phyloP scores from a whole-genome alignment of 441 rosid genomes.

The Breynia disticha region DNA sequence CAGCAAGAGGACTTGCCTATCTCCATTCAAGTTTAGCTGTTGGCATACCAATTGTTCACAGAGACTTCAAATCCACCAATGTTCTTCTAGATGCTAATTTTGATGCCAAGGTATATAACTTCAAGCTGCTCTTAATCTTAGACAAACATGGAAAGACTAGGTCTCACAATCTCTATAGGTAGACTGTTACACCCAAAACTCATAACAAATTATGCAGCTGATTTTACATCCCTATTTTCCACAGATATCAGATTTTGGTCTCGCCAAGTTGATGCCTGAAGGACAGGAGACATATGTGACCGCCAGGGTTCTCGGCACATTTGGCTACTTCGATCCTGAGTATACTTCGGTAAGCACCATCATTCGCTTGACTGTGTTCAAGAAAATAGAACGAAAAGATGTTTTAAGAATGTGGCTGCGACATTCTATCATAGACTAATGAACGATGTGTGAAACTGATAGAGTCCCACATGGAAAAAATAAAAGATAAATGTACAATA shows the following conservation, averaged over 20 bases:
- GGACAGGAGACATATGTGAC: conserved; percentile 72
- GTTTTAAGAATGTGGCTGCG: too few species aligned
- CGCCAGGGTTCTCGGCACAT: conserved; percentile 89
- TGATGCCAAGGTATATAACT: conserved; percentile 64
- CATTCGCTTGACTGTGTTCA: background rate
- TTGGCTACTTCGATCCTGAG: conserved; percentile 94
- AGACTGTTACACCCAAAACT: background rate
- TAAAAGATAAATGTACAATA: too few species aligned
- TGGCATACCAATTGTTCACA: conserved; percentile 84
- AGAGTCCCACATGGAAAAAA: too few species aligned
- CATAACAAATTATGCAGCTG: background rate
- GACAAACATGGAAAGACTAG: background rate
- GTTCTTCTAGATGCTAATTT: conserved; percentile 61
- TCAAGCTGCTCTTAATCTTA: background rate
- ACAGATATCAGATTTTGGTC: conserved; percentile 92
- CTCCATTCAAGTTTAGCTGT: conserved; percentile 75
- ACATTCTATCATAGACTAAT: too few species aligned
- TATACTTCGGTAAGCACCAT: conserved; percentile 60
- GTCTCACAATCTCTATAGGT: background rate
- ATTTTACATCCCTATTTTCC: conserved; percentile 10
- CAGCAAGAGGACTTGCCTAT: conserved; percentile 87
- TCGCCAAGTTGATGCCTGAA: conserved; percentile 92
- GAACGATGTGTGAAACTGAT: too few species aligned
- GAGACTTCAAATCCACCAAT: conserved; percentile 89
- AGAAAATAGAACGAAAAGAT: too few species aligned